Conservation (phyloP, 208 protist genomes). For the Leishmania aethiopica region DNA sequence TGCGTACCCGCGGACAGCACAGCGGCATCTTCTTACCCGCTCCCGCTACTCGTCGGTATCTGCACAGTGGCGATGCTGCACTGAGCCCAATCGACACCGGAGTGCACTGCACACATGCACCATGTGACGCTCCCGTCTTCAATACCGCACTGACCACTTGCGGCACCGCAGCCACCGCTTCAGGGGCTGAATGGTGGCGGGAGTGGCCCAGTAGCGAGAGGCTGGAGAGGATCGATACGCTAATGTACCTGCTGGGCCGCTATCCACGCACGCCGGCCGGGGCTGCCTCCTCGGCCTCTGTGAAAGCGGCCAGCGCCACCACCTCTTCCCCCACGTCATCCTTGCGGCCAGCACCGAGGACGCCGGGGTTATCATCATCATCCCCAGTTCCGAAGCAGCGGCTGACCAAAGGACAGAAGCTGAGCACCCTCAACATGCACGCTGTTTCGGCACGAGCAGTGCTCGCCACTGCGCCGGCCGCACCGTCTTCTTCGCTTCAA, state of each 20-base stretch:
- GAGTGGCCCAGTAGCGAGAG: conserved; percentile 23
- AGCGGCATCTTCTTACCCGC: not conserved
- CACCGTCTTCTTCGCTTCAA: not conserved
- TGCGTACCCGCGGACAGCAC: not conserved
- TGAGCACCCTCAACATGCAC: conserved; percentile 10
- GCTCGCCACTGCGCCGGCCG: not conserved
- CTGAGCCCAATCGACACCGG: not conserved
- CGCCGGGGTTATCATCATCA: not conserved
- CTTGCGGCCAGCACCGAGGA: not conserved
- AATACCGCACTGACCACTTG: not conserved
- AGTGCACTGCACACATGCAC: not conserved
- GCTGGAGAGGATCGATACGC: conserved; percentile 40
- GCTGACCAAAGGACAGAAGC: not conserved
- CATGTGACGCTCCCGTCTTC: not conserved
- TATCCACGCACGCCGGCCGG: conserved; percentile 16
- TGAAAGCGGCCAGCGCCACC: not conserved
- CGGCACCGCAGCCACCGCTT: not conserved
- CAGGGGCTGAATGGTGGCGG: conserved; percentile 22
- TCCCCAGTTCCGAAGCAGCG: not conserved
- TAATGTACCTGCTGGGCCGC: conserved; percentile 42
- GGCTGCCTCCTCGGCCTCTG: not conserved
- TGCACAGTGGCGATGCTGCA: not conserved
- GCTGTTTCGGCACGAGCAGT: not conserved
- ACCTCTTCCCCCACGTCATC: not conserved
- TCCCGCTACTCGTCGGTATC: not conserved